phyloP scores from a whole-genome alignment of 2,329 filamentous ascomycete genomes.

The Cordyceps farinosa region DNA sequence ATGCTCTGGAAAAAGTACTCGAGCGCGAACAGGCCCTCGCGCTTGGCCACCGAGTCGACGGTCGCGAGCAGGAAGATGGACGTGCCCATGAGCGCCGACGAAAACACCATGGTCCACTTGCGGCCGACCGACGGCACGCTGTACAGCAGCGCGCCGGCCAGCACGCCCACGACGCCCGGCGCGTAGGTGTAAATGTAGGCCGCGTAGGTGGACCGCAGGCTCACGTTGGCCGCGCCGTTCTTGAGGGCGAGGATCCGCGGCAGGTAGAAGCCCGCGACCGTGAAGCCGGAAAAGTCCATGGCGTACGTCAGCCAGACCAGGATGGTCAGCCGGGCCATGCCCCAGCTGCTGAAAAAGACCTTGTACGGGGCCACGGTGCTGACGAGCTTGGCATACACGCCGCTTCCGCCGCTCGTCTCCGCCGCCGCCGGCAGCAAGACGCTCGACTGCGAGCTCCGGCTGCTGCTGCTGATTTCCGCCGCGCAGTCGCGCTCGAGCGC shows the following conservation, averaged over 20 bases:
- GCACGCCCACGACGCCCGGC: conserved; percentile 48
- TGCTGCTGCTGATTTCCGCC: conserved; percentile 18
- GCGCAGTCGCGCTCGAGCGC: conserved; percentile 24
- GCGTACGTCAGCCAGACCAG: conserved; percentile 37
- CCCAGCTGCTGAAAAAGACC: conserved; percentile 31
- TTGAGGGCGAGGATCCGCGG: conserved; percentile 50
- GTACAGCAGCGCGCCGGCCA: conserved; percentile 42
- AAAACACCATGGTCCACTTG: conserved; percentile 43
- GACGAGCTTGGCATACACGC: conserved; percentile 21
- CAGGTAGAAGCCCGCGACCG: conserved; percentile 40
- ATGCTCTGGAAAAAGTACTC: conserved; percentile 45
- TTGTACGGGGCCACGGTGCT: conserved; percentile 27
- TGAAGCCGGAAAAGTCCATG: conserved; percentile 38
- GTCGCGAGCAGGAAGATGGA: conserved; percentile 45
- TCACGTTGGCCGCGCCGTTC: conserved; percentile 42
- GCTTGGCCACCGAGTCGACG: conserved; percentile 36
- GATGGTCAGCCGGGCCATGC: conserved; percentile 35
- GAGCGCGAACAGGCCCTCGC: conserved; percentile 38
- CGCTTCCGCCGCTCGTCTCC: conserved; percentile 19
- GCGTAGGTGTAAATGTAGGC: conserved; percentile 53
- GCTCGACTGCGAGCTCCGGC: conserved; percentile 18
- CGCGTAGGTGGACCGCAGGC: conserved; percentile 46
- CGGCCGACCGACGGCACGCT: conserved; percentile 37
- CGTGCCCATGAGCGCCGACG: conserved; percentile 41
- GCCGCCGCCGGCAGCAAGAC: conserved; percentile 18